Conservation (phyloP, 305 asterid genomes). For the Solanum hybrid region DNA sequence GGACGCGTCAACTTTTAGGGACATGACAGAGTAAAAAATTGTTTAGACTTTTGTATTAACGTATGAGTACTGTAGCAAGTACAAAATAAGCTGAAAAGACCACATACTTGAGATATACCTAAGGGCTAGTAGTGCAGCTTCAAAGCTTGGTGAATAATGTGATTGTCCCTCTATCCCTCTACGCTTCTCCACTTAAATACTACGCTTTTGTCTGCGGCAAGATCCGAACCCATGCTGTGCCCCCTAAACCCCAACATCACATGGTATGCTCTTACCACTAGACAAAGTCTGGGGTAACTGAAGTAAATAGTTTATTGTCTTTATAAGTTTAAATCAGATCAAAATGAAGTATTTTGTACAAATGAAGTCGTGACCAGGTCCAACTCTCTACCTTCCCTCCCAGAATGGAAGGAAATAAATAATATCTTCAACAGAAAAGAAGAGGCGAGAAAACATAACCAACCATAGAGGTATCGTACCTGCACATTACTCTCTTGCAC, state of each 20-base stretch:
- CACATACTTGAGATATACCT: not conserved
- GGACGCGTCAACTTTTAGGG: not conserved
- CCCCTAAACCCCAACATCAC: not conserved
- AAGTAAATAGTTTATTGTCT: not conserved
- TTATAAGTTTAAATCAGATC: not conserved
- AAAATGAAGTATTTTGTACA: not conserved
- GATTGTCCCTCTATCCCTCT: not conserved
- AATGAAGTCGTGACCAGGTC: not conserved
- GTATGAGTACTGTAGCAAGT: not conserved
- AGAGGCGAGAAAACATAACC: not conserved
- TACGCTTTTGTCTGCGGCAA: not conserved
- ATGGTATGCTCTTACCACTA: not conserved
- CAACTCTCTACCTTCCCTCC: not conserved
- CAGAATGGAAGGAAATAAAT: not conserved
- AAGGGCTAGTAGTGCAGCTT: not conserved
- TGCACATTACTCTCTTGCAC: slow-evolving; percentile 95
- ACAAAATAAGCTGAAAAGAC: not conserved
- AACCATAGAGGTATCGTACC: slow-evolving; percentile 28
- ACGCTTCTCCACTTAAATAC: not conserved
- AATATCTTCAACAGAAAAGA: not conserved
- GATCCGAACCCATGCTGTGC: not conserved
- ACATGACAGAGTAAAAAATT: not conserved
- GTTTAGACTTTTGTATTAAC: not conserved
- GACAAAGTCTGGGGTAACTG: not conserved
- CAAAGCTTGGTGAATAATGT: not conserved